Conservation (phyloP, 2,329 filamentous ascomycete species). For the Alternaria postmessia region DNA sequence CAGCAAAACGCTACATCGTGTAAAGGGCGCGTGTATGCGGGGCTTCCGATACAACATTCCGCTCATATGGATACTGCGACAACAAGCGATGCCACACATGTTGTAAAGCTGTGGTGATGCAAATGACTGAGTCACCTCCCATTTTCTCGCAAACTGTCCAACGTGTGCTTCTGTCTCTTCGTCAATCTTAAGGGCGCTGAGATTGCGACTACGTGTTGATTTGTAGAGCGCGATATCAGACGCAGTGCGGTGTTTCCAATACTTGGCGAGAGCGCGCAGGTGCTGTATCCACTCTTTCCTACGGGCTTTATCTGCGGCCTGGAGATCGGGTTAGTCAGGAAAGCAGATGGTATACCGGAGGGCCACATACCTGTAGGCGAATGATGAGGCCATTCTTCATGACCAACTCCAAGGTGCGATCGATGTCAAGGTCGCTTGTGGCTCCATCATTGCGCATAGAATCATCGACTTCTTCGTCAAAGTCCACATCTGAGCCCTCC, state of each 20-base stretch:
- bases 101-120: conserved; percentile 73
- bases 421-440: conserved; percentile 62
- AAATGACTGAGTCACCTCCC: conserved; percentile 71
- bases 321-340: conserved; percentile 11
- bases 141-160: conserved; percentile 72
- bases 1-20: conserved; percentile 67
- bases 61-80: conserved; percentile 68
- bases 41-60: conserved; percentile 71
- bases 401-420: conserved; percentile 68
- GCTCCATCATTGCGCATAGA: conserved; percentile 61
- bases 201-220: conserved; percentile 64
- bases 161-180: conserved; percentile 70
- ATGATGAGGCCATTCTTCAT: conserved; percentile 69
- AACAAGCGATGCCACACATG: conserved; percentile 70
- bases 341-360: not conserved
- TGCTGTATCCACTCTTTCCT: conserved; percentile 70
- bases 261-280: conserved; percentile 64
- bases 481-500: conserved; percentile 63
- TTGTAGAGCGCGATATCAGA: conserved; percentile 67
- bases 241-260: conserved; percentile 67
- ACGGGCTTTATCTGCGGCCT: conserved; percentile 63
- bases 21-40: conserved; percentile 68
- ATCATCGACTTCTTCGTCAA: conserved; percentile 59
- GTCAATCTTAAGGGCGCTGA: conserved; percentile 68
- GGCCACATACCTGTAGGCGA: conserved; percentile 61